Evolutionary conservation across 306 rosid species (phyloP).

Genomic region (Oxytropis ochrocephala): DNA sequence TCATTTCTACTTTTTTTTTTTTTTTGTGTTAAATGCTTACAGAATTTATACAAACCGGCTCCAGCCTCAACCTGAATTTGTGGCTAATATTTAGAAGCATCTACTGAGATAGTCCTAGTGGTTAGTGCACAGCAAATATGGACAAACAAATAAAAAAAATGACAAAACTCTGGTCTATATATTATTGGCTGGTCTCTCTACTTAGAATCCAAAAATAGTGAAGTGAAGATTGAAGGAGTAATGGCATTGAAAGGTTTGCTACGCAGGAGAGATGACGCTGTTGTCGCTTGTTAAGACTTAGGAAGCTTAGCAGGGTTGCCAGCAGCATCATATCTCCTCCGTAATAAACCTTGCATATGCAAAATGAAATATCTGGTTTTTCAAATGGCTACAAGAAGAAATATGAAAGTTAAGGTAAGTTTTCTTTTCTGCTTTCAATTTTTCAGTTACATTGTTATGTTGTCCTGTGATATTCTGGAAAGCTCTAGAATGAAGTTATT

Average conservation of each 20-base stretch:
- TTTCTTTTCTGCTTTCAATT: neutral
- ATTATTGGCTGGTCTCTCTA: neutral
- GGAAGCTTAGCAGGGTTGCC: neutral
- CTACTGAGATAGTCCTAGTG: neutral
- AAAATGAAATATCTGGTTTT: neutral
- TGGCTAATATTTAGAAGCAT: conserved; percentile 15
- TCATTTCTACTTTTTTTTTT: neutral
- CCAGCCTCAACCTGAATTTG: neutral
- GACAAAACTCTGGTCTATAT: neutral
- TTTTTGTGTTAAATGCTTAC: neutral
- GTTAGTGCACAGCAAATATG: neutral
- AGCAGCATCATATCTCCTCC: conserved; percentile 37
- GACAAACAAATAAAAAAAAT: neutral
- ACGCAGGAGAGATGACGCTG: conserved; percentile 84
- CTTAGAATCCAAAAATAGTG: neutral
- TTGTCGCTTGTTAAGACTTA: neutral
- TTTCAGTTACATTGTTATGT: neutral
- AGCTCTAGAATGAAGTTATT: neutral
- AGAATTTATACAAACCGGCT: neutral
- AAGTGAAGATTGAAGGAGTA: neutral
- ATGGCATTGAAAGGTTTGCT: conserved; percentile 41
- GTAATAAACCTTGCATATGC: conserved; percentile 40
- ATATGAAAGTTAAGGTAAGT: conserved; percentile 11
- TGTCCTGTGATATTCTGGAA: neutral
- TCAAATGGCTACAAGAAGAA: neutral